Evolutionary conservation across 2,329 filamentous ascomycete species (phyloP).

Genomic region (Aureobasidium mangrovei): DNA sequence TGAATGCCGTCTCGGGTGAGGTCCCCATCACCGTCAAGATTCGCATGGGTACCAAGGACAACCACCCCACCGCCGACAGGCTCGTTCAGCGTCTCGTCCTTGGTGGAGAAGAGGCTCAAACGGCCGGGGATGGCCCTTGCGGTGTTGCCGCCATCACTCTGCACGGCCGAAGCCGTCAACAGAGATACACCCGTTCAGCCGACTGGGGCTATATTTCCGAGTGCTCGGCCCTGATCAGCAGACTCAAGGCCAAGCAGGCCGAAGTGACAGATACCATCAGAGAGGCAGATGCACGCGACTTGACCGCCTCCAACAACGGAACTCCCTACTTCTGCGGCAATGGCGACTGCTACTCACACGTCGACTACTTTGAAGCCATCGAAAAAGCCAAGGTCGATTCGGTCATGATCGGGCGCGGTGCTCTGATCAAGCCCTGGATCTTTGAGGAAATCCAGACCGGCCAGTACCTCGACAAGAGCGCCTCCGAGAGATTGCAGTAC

Average conservation of each 20-base stretch:
- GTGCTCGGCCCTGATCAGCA: constrained; percentile 74
- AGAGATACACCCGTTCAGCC: constrained; percentile 84
- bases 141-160: constrained; percentile 93
- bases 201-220: constrained; percentile 94
- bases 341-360: constrained; percentile 89
- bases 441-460: constrained; percentile 91
- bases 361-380: constrained; percentile 74
- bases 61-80: constrained; percentile 68
- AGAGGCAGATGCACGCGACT: constrained; percentile 67
- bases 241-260: constrained; percentile 62
- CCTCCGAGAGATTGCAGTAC: constrained; percentile 73
- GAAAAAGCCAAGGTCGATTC: constrained; percentile 72
- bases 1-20: constrained; percentile 87
- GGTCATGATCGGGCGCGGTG: constrained; percentile 96
- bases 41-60: constrained; percentile 78
- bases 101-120: constrained; percentile 63
- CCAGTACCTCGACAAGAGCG: constrained; percentile 93
- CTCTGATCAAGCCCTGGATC: constrained; percentile 94
- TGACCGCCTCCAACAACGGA: constrained; percentile 55
- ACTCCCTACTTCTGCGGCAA: constrained; percentile 91
- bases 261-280: constrained; percentile 63
- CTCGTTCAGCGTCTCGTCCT: constrained; percentile 76
- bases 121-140: constrained; percentile 58
- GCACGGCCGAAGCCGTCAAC: constrained; percentile 86
- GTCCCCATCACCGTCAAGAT: constrained; percentile 94